These are phyloP conservation scores for Graphiopsis chlorocephala DNA, from an alignment of 2,329 filamentous ascomycete genomes.

Conservation along the genomic window DNA sequence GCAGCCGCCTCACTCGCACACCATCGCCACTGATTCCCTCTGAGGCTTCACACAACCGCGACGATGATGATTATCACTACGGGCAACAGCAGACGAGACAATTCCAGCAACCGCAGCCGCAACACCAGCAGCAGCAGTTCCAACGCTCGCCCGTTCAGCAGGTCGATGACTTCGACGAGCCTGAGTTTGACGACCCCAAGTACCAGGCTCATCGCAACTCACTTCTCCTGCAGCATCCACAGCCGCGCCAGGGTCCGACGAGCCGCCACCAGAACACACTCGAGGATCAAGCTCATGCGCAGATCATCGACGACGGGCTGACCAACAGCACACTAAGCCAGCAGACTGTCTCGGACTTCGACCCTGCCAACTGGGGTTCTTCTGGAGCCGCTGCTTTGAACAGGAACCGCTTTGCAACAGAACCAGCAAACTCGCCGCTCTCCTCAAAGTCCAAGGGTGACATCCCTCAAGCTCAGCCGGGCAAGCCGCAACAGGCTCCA, in stretches of 20 bases:
- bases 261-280: slow-evolving; percentile 71
- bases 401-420: slow-evolving; percentile 30
- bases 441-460: slow-evolving; percentile 58
- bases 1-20: slow-evolving; percentile 37
- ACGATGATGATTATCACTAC: slow-evolving; percentile 19
- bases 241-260: slow-evolving; percentile 70
- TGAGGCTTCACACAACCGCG: slow-evolving; percentile 40
- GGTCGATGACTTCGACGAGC: slow-evolving; percentile 23
- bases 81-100: neutral
- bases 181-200: slow-evolving; percentile 61
- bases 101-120: slow-evolving; percentile 22
- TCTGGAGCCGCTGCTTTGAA: slow-evolving; percentile 33
- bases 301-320: slow-evolving; percentile 48
- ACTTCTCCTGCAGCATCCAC: slow-evolving; percentile 74
- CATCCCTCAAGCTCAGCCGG: slow-evolving; percentile 41
- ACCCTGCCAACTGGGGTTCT: slow-evolving; percentile 50
- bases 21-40: slow-evolving; percentile 56
- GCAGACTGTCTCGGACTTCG: slow-evolving; percentile 36
- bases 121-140: neutral
- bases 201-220: slow-evolving; percentile 81
- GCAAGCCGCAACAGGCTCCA: slow-evolving; percentile 21
- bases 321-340: slow-evolving; percentile 37
- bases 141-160: slow-evolving; percentile 27
- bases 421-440: slow-evolving; percentile 28
- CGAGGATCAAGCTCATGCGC: slow-evolving; percentile 67